phyloP scores from a whole-genome alignment of 805 yeast genomes.

The Nakazawaea holstii region DNA sequence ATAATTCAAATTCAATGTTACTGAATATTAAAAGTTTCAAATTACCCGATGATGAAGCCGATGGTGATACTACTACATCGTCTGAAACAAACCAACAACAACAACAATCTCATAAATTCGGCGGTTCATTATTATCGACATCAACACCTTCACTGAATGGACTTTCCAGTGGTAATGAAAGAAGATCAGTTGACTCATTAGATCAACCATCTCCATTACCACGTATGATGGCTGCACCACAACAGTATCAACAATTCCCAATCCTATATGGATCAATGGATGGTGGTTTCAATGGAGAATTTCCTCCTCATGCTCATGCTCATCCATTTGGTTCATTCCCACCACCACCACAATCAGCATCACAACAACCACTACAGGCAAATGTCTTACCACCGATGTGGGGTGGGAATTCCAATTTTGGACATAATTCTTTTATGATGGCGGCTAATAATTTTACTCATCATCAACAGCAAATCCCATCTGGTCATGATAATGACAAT shows the following conservation, averaged over 20 bases:
- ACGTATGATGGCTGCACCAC: neutral
- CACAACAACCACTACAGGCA: neutral
- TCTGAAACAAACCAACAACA: neutral
- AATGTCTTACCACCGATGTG: neutral
- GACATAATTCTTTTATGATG: constrained; percentile 1
- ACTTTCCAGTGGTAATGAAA: neutral
- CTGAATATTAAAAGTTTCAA: constrained; percentile 6
- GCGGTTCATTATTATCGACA: constrained; percentile 5
- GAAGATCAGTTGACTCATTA: neutral
- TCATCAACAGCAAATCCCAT: neutral
- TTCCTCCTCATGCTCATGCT: neutral
- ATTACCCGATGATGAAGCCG: constrained; percentile 5
- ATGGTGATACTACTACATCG: neutral
- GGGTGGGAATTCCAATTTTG: neutral
- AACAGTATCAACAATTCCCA: neutral
- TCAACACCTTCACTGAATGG: neutral
- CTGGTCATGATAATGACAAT: neutral
- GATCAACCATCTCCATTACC: neutral
- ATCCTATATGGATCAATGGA: neutral
- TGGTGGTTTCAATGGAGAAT: neutral
- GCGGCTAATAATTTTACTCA: neutral
- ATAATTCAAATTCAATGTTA: constrained; percentile 1
- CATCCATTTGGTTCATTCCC: neutral
- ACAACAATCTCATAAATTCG: constrained; percentile 2
- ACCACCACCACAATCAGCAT: neutral